A percentile compares a stretch with the other conserved stretches of the same genome.
Evolutionary conservation across 495 filamentous ascomycete species (phyloP).

Genomic region (Penicillium malachiteum): DNA sequence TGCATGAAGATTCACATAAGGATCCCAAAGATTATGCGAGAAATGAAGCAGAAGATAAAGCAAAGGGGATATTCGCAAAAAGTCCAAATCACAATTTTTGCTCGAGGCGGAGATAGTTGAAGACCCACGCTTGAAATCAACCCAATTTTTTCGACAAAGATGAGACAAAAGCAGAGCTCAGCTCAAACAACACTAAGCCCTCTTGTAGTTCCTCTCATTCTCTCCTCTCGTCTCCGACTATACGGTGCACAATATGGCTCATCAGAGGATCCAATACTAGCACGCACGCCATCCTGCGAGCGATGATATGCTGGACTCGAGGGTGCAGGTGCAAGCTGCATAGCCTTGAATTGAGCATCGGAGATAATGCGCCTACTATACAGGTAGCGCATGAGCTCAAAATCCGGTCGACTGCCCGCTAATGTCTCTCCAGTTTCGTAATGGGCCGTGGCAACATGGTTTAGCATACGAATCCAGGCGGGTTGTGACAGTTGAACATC

Average conservation of each 20-base stretch:
- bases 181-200: slow-evolving; percentile 36
- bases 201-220: slow-evolving; percentile 39
- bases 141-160: background rate
- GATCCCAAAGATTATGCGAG: background rate
- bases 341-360: slow-evolving; percentile 46
- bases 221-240: slow-evolving; percentile 44
- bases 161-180: slow-evolving; percentile 7
- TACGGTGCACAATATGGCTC: slow-evolving; percentile 48
- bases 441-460: slow-evolving; percentile 38
- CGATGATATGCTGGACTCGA: slow-evolving; percentile 47
- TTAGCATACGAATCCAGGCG: slow-evolving; percentile 42
- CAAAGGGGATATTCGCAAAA: slow-evolving; percentile 6
- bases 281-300: slow-evolving; percentile 41
- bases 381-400: slow-evolving; percentile 48
- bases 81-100: background rate
- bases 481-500: slow-evolving; percentile 4
- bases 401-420: slow-evolving; percentile 40
- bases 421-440: slow-evolving; percentile 42
- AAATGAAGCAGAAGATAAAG: background rate
- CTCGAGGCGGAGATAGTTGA: background rate
- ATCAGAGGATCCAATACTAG: slow-evolving; percentile 44
- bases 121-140: background rate
- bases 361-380: slow-evolving; percentile 43
- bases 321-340: slow-evolving; percentile 43
- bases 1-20: background rate